Percentiles rank a stretch among this genome's conserved stretches.
phyloP scores from a whole-genome alignment of 371 early-diverging fungal genomes.

The Syncephalastrum monosporum region DNA sequence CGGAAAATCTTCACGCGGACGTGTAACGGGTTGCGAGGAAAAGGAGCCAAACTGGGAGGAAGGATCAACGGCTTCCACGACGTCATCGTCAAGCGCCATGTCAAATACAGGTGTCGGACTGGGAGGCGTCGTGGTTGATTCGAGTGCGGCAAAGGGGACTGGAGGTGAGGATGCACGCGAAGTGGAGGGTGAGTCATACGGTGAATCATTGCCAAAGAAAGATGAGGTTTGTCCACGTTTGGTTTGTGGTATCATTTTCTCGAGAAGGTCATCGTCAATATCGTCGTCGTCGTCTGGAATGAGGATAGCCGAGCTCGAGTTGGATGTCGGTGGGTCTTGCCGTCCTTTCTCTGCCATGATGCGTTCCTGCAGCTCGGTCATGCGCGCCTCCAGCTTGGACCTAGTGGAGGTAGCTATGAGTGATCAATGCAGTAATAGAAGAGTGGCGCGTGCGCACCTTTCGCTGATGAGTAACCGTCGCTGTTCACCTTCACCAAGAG shows the following conservation, averaged over 20 bases:
- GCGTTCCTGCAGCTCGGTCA: background rate
- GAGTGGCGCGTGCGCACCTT: background rate
- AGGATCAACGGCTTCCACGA: background rate
- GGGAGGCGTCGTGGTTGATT: background rate
- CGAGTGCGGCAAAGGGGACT: background rate
- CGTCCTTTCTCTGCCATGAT: background rate
- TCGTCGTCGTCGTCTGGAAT: background rate
- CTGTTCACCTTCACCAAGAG: background rate
- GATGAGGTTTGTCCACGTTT: no score
- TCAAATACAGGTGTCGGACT: background rate
- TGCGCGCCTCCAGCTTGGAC: background rate
- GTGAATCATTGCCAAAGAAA: no score
- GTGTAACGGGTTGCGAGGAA: background rate
- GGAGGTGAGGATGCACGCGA: background rate
- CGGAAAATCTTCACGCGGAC: constrained; percentile 30
- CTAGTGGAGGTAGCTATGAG: background rate
- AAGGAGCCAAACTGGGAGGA: background rate
- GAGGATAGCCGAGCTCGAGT: background rate
- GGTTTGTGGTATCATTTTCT: no score
- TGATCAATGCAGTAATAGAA: background rate
- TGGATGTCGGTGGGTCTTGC: background rate
- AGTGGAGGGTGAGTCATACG: background rate
- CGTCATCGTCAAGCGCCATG: background rate
- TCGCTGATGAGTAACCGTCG: background rate
- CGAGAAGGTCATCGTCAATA: background rate